These are phyloP conservation scores for Borovskyia barvae DNA, from an alignment of 208 protist genomes.

Conservation along the genomic window DNA sequence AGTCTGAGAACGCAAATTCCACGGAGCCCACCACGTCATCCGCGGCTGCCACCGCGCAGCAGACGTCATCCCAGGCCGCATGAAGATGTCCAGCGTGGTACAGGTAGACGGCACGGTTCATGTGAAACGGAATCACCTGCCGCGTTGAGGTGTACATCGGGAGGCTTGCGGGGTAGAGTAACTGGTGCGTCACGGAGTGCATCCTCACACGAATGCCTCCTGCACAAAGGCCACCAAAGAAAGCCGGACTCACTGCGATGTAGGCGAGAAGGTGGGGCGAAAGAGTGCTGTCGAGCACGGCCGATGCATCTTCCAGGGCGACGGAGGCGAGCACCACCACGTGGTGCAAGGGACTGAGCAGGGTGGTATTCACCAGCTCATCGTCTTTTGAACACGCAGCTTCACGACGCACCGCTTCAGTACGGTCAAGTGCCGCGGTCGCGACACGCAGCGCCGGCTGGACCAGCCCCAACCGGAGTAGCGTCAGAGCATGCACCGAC, in stretches of 20 bases:
- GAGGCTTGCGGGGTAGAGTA: conserved; percentile 52
- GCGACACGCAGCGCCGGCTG: conserved; percentile 40
- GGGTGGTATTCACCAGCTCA: conserved; percentile 4
- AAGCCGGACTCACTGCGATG: conserved; percentile 56
- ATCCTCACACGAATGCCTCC: conserved; percentile 34
- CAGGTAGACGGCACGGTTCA: conserved; percentile 57
- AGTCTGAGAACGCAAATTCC: conserved; percentile 72
- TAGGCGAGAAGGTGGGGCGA: conserved; percentile 55
- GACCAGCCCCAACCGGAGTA: conserved; percentile 69
- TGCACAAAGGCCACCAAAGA: conserved; percentile 65
- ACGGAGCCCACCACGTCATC: conserved; percentile 76
- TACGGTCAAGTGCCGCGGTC: conserved; percentile 12
- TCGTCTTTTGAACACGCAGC: no score
- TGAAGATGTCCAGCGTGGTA: conserved; percentile 27
- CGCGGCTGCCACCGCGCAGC: conserved; percentile 60
- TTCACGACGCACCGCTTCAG: background rate
- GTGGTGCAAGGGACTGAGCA: conserved; percentile 31
- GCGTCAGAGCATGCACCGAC: conserved; percentile 68
- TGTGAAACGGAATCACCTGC: conserved; percentile 66
- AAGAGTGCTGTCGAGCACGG: conserved; percentile 40
- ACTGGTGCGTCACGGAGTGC: conserved; percentile 21
- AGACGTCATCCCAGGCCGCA: conserved; percentile 64
- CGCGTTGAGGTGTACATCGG: conserved; percentile 47
- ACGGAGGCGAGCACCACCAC: conserved; percentile 42
- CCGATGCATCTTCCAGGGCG: conserved; percentile 64